phyloP scores from a whole-genome alignment of 768 basidiomycete genomes.

The Rhodosporidiobolus sp. region DNA sequence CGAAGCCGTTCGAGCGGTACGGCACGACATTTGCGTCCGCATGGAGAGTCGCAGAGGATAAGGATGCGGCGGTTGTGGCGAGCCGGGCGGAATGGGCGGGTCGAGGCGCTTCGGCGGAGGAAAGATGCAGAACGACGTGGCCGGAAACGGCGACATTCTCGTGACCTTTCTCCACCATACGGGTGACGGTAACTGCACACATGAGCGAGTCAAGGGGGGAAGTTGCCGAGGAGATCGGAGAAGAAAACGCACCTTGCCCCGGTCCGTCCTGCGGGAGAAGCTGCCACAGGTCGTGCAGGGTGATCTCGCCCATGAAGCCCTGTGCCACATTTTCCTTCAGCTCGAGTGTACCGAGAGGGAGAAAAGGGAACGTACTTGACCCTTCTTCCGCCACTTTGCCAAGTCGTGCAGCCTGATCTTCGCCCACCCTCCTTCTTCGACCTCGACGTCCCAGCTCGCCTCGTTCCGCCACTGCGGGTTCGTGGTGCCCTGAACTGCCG shows the following conservation, averaged over 20 bases:
- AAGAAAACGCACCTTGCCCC: conserved; percentile 15
- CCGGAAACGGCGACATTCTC: conserved; percentile 38
- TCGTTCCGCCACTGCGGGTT: conserved; percentile 15
- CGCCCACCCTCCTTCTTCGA: conserved; percentile 28
- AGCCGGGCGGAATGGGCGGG: not conserved
- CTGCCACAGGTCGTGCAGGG: conserved; percentile 12
- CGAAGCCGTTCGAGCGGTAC: not conserved
- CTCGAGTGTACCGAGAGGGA: not conserved
- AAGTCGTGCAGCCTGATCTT: conserved; percentile 25
- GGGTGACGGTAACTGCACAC: not conserved
- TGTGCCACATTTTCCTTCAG: not conserved
- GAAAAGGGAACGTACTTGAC: conserved; percentile 11
- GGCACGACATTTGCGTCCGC: not conserved
- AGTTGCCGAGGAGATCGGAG: not conserved
- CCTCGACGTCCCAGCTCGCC: conserved; percentile 19
- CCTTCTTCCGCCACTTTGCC: conserved; percentile 19
- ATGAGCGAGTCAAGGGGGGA: not conserved
- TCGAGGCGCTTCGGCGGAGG: conserved; percentile 1
- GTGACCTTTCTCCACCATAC: conserved; percentile 27
- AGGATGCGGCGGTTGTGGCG: not conserved
- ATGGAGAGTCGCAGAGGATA: not conserved
- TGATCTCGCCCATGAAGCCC: conserved; percentile 38
- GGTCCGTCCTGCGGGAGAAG: conserved; percentile 4
- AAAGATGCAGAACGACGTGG: conserved; percentile 9
- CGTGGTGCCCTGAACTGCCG: not conserved